Evolutionary conservation across 495 filamentous ascomycete species (phyloP).

Genomic region (Penicillium bialowiezense): DNA sequence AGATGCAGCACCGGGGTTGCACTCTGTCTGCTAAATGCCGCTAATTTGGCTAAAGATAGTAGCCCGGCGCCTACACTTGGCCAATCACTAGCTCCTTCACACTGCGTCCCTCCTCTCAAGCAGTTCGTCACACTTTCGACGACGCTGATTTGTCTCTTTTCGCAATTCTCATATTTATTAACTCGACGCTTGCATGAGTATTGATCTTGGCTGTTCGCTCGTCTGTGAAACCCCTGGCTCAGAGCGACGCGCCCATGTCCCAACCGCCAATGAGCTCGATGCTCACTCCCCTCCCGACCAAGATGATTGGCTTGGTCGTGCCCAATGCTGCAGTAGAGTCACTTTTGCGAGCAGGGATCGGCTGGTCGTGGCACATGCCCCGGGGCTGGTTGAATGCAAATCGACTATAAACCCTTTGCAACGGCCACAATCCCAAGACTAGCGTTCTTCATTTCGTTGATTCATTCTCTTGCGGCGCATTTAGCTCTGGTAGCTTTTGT

Average conservation of each 20-base stretch:
- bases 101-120: neutral
- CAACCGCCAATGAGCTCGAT: slow-evolving; percentile 14
- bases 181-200: neutral
- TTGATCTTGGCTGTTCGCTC: slow-evolving; percentile 5
- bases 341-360: slow-evolving; percentile 16
- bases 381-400: slow-evolving; percentile 11
- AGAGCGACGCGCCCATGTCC: slow-evolving; percentile 24
- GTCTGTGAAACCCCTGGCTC: neutral
- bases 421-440: slow-evolving; percentile 13
- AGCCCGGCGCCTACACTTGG: slow-evolving; percentile 2
- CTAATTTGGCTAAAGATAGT: slow-evolving; percentile 10
- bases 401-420: slow-evolving; percentile 23
- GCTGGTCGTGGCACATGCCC: slow-evolving; percentile 10
- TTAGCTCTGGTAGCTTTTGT: slow-evolving; percentile 9
- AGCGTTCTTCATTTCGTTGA: slow-evolving; percentile 26
- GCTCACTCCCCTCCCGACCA: neutral
- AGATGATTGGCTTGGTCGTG: slow-evolving; percentile 23
- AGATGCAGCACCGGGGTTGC: slow-evolving; percentile 3
- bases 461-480: slow-evolving; percentile 2
- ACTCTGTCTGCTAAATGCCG: neutral
- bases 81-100: slow-evolving; percentile 8
- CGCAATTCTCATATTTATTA: neutral
- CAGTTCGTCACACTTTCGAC: slow-evolving; percentile 5
- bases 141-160: slow-evolving; percentile 3
- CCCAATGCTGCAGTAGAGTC: slow-evolving; percentile 37